These are phyloP conservation scores for Plectosphaerella plurivora DNA, from an alignment of 2,329 filamentous ascomycete genomes.

Conservation along the genomic window DNA sequence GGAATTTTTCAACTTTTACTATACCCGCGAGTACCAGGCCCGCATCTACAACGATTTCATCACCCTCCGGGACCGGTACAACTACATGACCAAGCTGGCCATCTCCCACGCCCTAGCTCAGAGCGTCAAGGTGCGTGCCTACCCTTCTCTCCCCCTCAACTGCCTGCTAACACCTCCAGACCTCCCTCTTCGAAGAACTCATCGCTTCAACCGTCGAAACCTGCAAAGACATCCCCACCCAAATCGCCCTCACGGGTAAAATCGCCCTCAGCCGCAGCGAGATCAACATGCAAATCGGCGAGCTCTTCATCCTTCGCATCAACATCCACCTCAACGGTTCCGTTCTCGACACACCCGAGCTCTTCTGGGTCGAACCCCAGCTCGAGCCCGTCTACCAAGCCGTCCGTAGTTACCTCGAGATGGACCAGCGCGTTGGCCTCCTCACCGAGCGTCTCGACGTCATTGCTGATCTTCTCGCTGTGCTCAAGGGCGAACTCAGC, in stretches of 20 bases:
- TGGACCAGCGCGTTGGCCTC: slow-evolving; percentile 90
- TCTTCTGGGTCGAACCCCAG: slow-evolving; percentile 98
- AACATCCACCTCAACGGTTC: slow-evolving; percentile 97
- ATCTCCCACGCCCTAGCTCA: slow-evolving; percentile 95
- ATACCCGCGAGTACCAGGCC: slow-evolving; percentile 94
- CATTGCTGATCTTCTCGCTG: slow-evolving; percentile 86
- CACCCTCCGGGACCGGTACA: slow-evolving; percentile 84
- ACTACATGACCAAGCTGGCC: slow-evolving; percentile 97
- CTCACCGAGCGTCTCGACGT: slow-evolving; percentile 88
- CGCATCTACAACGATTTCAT: slow-evolving; percentile 99
- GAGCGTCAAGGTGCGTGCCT: slow-evolving; percentile 71
- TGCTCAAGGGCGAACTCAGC: slow-evolving; percentile 91
- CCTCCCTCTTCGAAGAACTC: slow-evolving; percentile 91
- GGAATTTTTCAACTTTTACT: slow-evolving; percentile 99
- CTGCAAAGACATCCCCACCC: slow-evolving; percentile 87
- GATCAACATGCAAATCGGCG: slow-evolving; percentile 99
- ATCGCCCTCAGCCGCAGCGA: slow-evolving; percentile 82
- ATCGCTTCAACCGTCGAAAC: slow-evolving; percentile 90
- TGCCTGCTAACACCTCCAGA: slow-evolving; percentile 41
- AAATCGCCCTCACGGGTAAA: slow-evolving; percentile 89
- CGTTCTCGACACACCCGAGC: slow-evolving; percentile 91
- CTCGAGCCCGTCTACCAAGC: slow-evolving; percentile 95
- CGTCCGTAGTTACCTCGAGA: slow-evolving; percentile 91
- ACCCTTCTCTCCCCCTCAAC: not conserved
- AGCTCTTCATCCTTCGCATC: slow-evolving; percentile 95